Evolutionary conservation across 1,139 yeast genomes (phyloP).

Genomic region (Yamadazyma blattariae): DNA sequence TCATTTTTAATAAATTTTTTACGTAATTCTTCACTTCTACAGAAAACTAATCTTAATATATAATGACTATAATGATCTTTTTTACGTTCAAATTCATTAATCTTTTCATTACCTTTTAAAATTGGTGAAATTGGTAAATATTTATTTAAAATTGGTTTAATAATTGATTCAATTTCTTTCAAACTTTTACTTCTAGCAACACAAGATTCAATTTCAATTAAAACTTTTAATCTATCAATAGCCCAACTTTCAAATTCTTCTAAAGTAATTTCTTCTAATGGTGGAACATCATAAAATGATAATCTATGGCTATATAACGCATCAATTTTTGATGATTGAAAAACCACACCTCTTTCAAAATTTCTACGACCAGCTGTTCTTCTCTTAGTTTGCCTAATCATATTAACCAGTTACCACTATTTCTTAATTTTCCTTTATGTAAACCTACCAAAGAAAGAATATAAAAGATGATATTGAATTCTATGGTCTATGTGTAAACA

Average conservation of each 20-base stretch:
- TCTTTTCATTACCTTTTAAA: slow-evolving; percentile 25
- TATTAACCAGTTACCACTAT: no score
- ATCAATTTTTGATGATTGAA: slow-evolving; percentile 31
- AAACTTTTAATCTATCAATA: slow-evolving; percentile 78
- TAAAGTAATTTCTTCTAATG: slow-evolving; percentile 78
- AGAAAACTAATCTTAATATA: slow-evolving; percentile 82
- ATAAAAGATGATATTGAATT: no score
- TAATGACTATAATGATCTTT: slow-evolving; percentile 93
- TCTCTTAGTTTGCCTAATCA: slow-evolving; percentile 77
- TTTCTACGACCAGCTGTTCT: slow-evolving; percentile 74
- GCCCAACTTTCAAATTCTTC: slow-evolving; percentile 97
- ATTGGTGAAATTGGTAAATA: slow-evolving; percentile 56
- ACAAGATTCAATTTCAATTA: slow-evolving; percentile 82
- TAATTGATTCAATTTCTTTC: slow-evolving; percentile 61
- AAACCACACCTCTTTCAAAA: slow-evolving; percentile 43
- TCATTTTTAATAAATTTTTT: slow-evolving; percentile 78
- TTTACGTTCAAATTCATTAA: slow-evolving; percentile 54
- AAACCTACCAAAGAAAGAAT: no score
- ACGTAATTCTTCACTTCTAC: slow-evolving; percentile 85
- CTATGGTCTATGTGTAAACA: background rate
- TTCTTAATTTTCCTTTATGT: no score
- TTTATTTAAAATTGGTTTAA: slow-evolving; percentile 66
- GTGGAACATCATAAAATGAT: slow-evolving; percentile 72
- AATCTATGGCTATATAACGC: slow-evolving; percentile 32
- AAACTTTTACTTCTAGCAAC: slow-evolving; percentile 60